Percentiles rank a stretch among this genome's conserved stretches.
phyloP scores from a whole-genome alignment of 169 alveolate genomes.

The Plasmodium falciparum region DNA sequence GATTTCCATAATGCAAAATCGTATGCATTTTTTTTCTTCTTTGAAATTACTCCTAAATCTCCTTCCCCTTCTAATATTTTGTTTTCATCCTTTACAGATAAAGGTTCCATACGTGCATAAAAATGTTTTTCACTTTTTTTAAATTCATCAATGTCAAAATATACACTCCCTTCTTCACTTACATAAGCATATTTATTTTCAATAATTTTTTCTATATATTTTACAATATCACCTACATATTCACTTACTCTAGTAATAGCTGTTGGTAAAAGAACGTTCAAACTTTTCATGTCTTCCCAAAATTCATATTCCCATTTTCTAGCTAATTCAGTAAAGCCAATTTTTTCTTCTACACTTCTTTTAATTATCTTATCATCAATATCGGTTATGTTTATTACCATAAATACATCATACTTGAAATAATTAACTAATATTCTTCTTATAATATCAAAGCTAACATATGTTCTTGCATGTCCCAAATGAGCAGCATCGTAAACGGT shows the following conservation, averaged over 20 bases:
- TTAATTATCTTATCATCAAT: slow-evolving; percentile 98
- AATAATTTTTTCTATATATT: slow-evolving; percentile 92
- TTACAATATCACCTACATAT: slow-evolving; percentile 95
- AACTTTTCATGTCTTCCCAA: slow-evolving; percentile 92
- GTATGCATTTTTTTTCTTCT: slow-evolving; percentile 92
- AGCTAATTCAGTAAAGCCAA: slow-evolving; percentile 88
- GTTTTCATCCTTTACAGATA: slow-evolving; percentile 87
- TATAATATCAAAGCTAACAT: slow-evolving; percentile 96
- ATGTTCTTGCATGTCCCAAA: slow-evolving; percentile 99
- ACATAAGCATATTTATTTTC: slow-evolving; percentile 97
- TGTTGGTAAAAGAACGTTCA: slow-evolving; percentile 95
- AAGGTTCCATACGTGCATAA: slow-evolving; percentile 96
- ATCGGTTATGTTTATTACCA: slow-evolving; percentile 98
- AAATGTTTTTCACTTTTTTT: slow-evolving; percentile 89
- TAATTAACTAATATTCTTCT: slow-evolving; percentile 95
- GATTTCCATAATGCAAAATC: slow-evolving; percentile 99
- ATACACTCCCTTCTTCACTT: slow-evolving; percentile 96
- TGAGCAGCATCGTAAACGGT: slow-evolving; percentile 98
- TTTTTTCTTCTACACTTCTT: slow-evolving; percentile 84
- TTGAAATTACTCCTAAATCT: slow-evolving; percentile 87
- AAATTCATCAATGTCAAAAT: slow-evolving; percentile 95
- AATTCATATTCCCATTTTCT: slow-evolving; percentile 94
- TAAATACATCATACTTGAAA: slow-evolving; percentile 95
- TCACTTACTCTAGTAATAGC: slow-evolving; percentile 97
- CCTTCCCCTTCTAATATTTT: slow-evolving; percentile 95